phyloP scores from a whole-genome alignment of 345 rosid species.

The Arabidopsis arenosa region DNA sequence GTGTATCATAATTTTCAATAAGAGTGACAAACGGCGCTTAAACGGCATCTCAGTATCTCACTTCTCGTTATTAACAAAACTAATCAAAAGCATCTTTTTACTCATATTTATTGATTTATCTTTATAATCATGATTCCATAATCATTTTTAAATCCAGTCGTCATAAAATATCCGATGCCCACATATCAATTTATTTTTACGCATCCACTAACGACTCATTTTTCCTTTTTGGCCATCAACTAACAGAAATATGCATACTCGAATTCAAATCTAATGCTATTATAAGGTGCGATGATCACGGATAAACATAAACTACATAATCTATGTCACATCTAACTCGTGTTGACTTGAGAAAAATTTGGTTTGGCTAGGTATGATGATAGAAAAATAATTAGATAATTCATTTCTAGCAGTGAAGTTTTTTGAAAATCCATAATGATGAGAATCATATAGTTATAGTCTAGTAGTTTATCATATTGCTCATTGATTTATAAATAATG shows the following conservation, averaged over 20 bases:
- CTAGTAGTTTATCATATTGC: no score
- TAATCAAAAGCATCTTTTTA: slow-evolving; percentile 36
- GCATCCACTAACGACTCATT: neutral
- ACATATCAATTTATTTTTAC: slow-evolving; percentile 11
- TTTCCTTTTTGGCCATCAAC: neutral
- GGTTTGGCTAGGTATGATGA: no score
- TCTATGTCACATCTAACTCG: no score
- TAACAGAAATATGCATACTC: neutral
- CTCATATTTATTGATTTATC: neutral
- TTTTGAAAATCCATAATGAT: no score
- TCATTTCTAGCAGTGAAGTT: no score
- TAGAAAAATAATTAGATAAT: no score
- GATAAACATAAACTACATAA: no score
- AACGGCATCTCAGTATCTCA: slow-evolving; percentile 44
- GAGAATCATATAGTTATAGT: no score
- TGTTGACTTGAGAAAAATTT: no score
- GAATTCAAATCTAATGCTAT: no score
- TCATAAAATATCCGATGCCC: neutral
- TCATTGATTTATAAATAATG: no score
- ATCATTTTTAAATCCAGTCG: slow-evolving; percentile 10
- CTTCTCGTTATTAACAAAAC: slow-evolving; percentile 23
- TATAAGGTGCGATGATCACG: no score
- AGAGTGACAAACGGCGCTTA: slow-evolving; percentile 47
- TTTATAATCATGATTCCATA: slow-evolving; percentile 14
- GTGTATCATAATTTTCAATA: neutral